These are phyloP conservation scores for Alternaria gaisen DNA, from an alignment of 2,329 filamentous ascomycete species.

Conservation along the genomic window DNA sequence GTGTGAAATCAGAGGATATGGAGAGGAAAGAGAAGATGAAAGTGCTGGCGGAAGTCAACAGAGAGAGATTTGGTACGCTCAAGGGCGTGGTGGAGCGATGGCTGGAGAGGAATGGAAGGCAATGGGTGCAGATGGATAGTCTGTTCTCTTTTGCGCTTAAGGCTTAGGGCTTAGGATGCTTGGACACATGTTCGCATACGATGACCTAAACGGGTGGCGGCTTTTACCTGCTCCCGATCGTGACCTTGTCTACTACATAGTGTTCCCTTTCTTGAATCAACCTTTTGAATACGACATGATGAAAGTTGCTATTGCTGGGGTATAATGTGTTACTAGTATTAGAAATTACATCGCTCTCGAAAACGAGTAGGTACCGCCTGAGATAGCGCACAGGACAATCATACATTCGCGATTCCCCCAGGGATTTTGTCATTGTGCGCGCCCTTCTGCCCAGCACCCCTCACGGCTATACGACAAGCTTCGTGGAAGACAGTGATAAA, in stretches of 20 bases:
- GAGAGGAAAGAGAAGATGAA: slow-evolving; percentile 62
- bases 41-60: slow-evolving; percentile 83
- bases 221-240: background rate
- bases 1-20: slow-evolving; percentile 64
- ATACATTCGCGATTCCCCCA: slow-evolving; percentile 22
- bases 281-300: slow-evolving; percentile 8
- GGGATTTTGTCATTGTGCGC: slow-evolving; percentile 10
- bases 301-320: slow-evolving; percentile 10
- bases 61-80: slow-evolving; percentile 77
- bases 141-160: slow-evolving; percentile 72
- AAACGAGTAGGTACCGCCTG: slow-evolving; percentile 1
- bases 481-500: slow-evolving; percentile 58
- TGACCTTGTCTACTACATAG: slow-evolving; percentile 10
- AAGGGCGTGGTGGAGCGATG: slow-evolving; percentile 82
- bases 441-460: background rate
- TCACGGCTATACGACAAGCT: slow-evolving; percentile 56
- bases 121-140: slow-evolving; percentile 93
- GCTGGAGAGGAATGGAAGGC: slow-evolving; percentile 86
- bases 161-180: slow-evolving; percentile 3
- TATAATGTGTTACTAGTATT: slow-evolving; percentile 24
- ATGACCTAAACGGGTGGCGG: background rate
- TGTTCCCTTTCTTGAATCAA: slow-evolving; percentile 7
- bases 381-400: background rate
- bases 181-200: slow-evolving; percentile 2
- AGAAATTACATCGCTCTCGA: slow-evolving; percentile 11